phyloP scores from a whole-genome alignment of 768 basidiomycete genomes.

The Paxillus ammoniavirescens region DNA sequence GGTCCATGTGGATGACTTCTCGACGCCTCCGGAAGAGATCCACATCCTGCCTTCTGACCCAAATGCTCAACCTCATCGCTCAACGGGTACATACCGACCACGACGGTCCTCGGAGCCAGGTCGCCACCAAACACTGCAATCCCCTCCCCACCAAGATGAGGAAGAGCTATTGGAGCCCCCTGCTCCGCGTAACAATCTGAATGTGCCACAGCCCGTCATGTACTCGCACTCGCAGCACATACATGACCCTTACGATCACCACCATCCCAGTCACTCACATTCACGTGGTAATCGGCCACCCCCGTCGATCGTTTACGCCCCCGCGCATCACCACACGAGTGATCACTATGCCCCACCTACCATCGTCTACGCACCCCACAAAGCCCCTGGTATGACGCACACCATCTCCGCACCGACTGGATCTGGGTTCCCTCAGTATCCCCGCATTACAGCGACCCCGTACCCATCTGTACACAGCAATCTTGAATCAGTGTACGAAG shows the following conservation, averaged over 20 bases:
- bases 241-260: slow-evolving; percentile 33
- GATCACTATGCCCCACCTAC: slow-evolving; percentile 60
- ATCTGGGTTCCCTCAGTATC: slow-evolving; percentile 37
- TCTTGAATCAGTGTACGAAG: slow-evolving; percentile 38
- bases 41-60: slow-evolving; percentile 55
- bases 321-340: slow-evolving; percentile 30
- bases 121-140: slow-evolving; percentile 20
- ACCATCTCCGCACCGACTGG: slow-evolving; percentile 62
- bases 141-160: slow-evolving; percentile 19
- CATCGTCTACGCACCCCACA: slow-evolving; percentile 53
- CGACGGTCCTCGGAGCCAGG: slow-evolving; percentile 29
- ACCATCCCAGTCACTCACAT: slow-evolving; percentile 35
- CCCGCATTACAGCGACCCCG: slow-evolving; percentile 40
- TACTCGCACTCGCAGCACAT: slow-evolving; percentile 43
- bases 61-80: slow-evolving; percentile 34
- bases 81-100: slow-evolving; percentile 28
- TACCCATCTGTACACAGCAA: slow-evolving; percentile 40
- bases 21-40: slow-evolving; percentile 56
- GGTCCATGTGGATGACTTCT: slow-evolving; percentile 18
- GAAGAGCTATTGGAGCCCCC: slow-evolving; percentile 34
- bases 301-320: slow-evolving; percentile 62
- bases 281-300: slow-evolving; percentile 39
- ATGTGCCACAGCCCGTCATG: slow-evolving; percentile 24
- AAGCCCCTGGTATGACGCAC: slow-evolving; percentile 63
- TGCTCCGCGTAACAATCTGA: slow-evolving; percentile 18